Percentiles rank a stretch among this genome's conserved stretches.
Conservation (phyloP, 768 basidiomycete genomes). For the Termitomyces sp. region DNA sequence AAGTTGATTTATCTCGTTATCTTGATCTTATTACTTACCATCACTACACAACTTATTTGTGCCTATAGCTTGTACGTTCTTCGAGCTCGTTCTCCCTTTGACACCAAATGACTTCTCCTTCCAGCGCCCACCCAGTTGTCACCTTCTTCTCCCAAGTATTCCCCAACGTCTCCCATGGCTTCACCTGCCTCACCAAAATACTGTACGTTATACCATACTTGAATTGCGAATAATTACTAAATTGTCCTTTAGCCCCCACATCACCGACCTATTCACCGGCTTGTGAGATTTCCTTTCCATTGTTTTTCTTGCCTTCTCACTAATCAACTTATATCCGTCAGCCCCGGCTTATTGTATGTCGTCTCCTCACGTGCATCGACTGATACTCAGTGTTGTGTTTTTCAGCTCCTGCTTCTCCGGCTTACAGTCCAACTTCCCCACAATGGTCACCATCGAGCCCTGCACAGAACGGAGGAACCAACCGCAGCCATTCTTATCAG, state of each 20-base stretch:
- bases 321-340: conserved; percentile 20
- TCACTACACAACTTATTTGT: conserved; percentile 3
- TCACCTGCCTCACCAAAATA: conserved; percentile 92
- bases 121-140: conserved; percentile 78
- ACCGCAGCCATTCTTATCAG: conserved; percentile 40
- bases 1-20: conserved; percentile 28
- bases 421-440: conserved; percentile 84
- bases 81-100: not conserved
- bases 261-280: conserved; percentile 87
- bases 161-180: conserved; percentile 86
- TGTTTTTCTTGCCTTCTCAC: not conserved
- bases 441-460: conserved; percentile 80
- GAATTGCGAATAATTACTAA: conserved; percentile 1
- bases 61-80: conserved; percentile 54
- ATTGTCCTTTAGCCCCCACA: conserved; percentile 57
- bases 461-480: conserved; percentile 47
- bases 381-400: conserved; percentile 13
- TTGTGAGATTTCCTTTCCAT: conserved; percentile 42
- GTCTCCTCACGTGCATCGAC: not conserved
- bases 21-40: conserved; percentile 18
- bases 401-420: conserved; percentile 77
- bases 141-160: conserved; percentile 89
- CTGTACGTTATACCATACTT: conserved; percentile 48
- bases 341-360: conserved; percentile 77
- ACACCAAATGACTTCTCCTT: conserved; percentile 12